Evolutionary conservation across 306 rosid species (phyloP), one percentile per base, ranked within the genome.

Genomic region (Quillaja saponaria): DNA sequence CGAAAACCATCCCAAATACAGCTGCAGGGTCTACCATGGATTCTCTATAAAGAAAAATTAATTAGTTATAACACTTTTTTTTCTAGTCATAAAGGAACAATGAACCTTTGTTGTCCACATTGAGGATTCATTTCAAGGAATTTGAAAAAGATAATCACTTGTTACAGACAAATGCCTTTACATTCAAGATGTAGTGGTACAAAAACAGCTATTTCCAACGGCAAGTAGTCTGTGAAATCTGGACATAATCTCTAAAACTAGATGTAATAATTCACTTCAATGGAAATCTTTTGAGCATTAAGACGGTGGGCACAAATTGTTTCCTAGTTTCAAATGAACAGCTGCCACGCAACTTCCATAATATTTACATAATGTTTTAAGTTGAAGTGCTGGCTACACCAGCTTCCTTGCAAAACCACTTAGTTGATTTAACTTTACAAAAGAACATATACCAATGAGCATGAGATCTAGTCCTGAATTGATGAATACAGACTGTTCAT

Each of bases 1-100:
- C 99, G 58, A 92, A 92, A 76, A 92, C 82, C 99, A 92, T 92
- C 53, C 99, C 99, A 59, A 92, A 92, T 61, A 92, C 99, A 55
- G 89, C 58, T 58, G 94, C 25, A 49, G 99, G 99, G 49, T 92
- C 99, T 58, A 92, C 64, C 97, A 92, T 86, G 73, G 81, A 63
- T 9, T 92, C 97, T 75, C 99, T 92, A 78, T 20, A 49, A 67
- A 66, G 8, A 39, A 8, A 42, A 55, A 71, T 17, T 18, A 31
- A 28, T 62, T 55, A 66, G 20, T 45, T 28, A 14, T 25, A 25
- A 13, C 9, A 34, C 28, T 40, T 45, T 63, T 69, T 33, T 55
- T 55, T 64, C 71, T 28, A 19, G 34, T 15, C 10, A 57, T 44
- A 10, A 34, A 44, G 54, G 17, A 38, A 50, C 37, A 20, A 28